Evolutionary conservation across 108 stramenopile genomes (phyloP), one percentile per base, ranked within the genome.

Genomic region (Stephanodiscus triporus): DNA sequence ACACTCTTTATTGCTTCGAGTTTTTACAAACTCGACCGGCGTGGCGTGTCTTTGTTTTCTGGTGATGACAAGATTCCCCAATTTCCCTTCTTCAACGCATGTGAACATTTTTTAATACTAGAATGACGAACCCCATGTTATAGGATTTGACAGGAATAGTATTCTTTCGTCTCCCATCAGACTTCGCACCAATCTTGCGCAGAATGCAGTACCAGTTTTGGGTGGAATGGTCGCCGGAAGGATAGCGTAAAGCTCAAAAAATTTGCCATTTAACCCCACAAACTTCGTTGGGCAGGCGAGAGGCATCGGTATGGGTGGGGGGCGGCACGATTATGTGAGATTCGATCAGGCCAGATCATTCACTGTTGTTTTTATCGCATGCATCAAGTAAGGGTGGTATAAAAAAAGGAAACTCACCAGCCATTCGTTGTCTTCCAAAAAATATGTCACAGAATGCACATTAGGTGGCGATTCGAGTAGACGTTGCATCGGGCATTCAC

Each of bases 181-280:
- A 57, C 67, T 72, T 50, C 88, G 67, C 11, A 88, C 85, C 6
- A 92, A 75, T 37, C 84, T 76, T 27, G 91, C 83, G 53, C 88
- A 89, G 37, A 80, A 78, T 16, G 84, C 80, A 42, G 88, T 86
- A 8, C 87, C 89, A 50, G 77, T 70, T 50, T 77, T 76, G 8
- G 85, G 69, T 19, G 83, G 63, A 20, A 87, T 81, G 9, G 54
- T 77, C 23, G 80, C 69, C 36, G 68, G 82, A 20, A 79, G 51
- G 16, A 64, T 70, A 8, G 82, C 85, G 62, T 86, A 89, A 48
- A 90, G 66, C 74, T 92, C 91, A 77, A 90, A 92, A 50, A 77
- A 83, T 43, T 71, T 80, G 2, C 89, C 91, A 73, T 87, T 90
- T 69, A 92, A 82, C 0, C 80, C 91, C 3, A 92, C 59, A 56